A percentile compares a stretch with the other conserved stretches of the same genome.
These are phyloP conservation scores for Candida stauntonica DNA, from an alignment of 805 yeast genomes.

Conservation along the genomic window DNA sequence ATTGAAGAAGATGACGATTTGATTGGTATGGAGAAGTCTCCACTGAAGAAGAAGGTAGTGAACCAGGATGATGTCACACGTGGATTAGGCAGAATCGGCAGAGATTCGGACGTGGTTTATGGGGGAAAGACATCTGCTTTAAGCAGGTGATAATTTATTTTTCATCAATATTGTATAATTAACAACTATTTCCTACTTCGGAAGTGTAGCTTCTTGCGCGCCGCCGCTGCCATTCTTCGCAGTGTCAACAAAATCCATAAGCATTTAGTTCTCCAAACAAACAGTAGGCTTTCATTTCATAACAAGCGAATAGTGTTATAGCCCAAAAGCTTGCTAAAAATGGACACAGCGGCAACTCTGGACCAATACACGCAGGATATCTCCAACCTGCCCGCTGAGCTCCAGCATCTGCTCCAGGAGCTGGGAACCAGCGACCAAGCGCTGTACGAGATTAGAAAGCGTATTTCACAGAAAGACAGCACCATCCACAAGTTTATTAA, in stretches of 20 bases:
- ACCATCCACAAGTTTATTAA: slow-evolving; percentile 78
- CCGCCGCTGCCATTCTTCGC: neutral
- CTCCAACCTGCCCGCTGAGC: slow-evolving; percentile 83
- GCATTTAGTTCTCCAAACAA: neutral
- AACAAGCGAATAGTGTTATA: too few species aligned
- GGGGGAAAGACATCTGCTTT: neutral
- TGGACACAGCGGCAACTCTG: slow-evolving; percentile 88
- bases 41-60: neutral
- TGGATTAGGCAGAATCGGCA: neutral
- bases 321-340: slow-evolving; percentile 23
- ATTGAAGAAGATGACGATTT: neutral
- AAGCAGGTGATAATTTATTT: neutral
- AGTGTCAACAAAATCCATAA: neutral
- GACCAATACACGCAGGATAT: slow-evolving; percentile 71
- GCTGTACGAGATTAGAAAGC: slow-evolving; percentile 59
- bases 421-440: slow-evolving; percentile 64
- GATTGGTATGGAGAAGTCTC: neutral
- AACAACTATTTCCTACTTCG: neutral
- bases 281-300: neutral
- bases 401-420: slow-evolving; percentile 76
- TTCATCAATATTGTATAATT: neutral
- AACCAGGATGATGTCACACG: neutral
- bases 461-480: slow-evolving; percentile 67
- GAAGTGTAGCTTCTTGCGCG: neutral
- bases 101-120: neutral